Conservation (phyloP, 2,329 filamentous ascomycete genomes). For the Venturia nashicola region DNA sequence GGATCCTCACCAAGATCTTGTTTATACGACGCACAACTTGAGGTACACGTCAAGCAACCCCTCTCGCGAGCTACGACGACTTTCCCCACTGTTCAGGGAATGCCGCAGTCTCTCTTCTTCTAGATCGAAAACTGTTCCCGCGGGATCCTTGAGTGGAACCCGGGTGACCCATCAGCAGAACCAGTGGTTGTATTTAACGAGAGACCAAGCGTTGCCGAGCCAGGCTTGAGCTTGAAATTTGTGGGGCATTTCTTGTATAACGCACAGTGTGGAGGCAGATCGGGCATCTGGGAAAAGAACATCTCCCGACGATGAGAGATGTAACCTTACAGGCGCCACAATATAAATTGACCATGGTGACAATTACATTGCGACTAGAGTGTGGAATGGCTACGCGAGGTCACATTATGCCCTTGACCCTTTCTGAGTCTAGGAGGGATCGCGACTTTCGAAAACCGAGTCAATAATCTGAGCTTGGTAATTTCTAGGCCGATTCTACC, state of each 20-base stretch:
- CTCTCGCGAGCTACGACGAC: not conserved
- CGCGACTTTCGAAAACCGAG: not conserved
- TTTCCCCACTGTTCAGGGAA: not conserved
- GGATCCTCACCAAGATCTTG: not conserved
- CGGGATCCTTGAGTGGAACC: not conserved
- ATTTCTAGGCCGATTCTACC: not conserved
- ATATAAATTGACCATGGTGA: not conserved
- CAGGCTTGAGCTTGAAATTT: not conserved
- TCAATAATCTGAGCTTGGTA: not conserved
- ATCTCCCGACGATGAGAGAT: not conserved
- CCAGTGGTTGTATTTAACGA: not conserved
- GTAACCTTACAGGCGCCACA: not conserved
- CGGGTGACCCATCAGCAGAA: not conserved
- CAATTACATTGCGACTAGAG: not conserved
- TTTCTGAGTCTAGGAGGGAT: not conserved
- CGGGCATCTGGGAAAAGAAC: not conserved
- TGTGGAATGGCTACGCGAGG: not conserved
- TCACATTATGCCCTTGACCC: not conserved
- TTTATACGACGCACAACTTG: not conserved
- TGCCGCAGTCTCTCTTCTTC: not conserved
- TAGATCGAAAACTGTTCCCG: not conserved
- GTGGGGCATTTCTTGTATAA: not conserved
- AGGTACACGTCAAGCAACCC: not conserved
- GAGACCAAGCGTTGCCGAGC: not conserved
- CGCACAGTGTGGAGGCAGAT: not conserved